phyloP scores from a whole-genome alignment of 257 asterid genomes.

The Echium plantagineum region DNA sequence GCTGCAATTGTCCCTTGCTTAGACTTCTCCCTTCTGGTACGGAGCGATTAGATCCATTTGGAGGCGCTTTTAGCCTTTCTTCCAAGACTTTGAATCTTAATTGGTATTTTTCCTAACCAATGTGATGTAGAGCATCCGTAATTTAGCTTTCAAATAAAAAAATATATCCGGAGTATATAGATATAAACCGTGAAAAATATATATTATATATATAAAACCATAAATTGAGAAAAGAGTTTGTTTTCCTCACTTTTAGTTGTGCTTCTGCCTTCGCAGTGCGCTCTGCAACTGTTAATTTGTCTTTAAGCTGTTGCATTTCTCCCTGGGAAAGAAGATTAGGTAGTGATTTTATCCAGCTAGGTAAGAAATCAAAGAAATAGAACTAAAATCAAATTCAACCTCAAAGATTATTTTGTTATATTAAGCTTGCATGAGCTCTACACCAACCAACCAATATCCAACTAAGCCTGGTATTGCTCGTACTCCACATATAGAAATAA shows the following conservation, averaged over 20 bases:
- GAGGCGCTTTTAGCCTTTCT: constrained; percentile 51
- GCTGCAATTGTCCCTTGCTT: constrained; percentile 41
- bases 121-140: constrained; percentile 9
- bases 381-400: too few relatives aligned
- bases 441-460: too few relatives aligned
- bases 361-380: not conserved
- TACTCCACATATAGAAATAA: too few relatives aligned
- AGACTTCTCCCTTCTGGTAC: constrained; percentile 35
- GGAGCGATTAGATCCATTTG: constrained; percentile 31
- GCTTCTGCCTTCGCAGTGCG: constrained; percentile 85
- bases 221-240: not conserved
- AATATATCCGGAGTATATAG: too few relatives aligned
- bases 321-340: constrained; percentile 26
- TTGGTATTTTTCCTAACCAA: constrained; percentile 68
- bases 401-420: too few relatives aligned
- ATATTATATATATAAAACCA: not conserved
- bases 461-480: too few relatives aligned
- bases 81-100: constrained; percentile 82
- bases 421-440: too few relatives aligned
- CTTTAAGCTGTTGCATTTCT: constrained; percentile 74
- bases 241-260: constrained; percentile 49
- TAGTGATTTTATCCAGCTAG: not conserved
- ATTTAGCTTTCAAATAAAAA: constrained; percentile 6
- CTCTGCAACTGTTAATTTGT: constrained; percentile 65
- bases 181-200: not conserved